Conservation (phyloP, 768 basidiomycete species). For the Serendipita sp. region DNA sequence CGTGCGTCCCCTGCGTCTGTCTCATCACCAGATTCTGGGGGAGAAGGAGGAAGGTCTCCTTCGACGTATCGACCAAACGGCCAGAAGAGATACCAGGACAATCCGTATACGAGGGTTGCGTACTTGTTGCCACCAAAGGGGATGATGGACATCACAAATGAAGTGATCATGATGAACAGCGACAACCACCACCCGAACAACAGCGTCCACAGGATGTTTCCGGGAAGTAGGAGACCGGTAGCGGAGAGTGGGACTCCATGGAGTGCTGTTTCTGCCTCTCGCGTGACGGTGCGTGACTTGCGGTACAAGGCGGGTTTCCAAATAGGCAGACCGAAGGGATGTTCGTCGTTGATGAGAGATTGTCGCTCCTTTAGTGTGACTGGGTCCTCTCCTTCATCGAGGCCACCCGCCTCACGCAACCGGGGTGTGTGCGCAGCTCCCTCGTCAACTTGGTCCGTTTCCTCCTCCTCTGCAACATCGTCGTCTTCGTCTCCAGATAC, state of each 20-base stretch:
- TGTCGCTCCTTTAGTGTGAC: slow-evolving; percentile 91
- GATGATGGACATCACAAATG: slow-evolving; percentile 50
- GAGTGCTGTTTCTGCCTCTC: slow-evolving; percentile 86
- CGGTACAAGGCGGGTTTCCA: slow-evolving; percentile 99
- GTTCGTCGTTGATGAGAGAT: slow-evolving; percentile 96
- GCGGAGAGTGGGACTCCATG: slow-evolving; percentile 84
- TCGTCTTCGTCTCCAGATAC: slow-evolving; percentile 6
- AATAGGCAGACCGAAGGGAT: slow-evolving; percentile 96
- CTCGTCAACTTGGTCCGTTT: slow-evolving; percentile 7
- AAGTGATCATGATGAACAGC: slow-evolving; percentile 47
- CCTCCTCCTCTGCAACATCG: background rate
- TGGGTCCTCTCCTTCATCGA: slow-evolving; percentile 50
- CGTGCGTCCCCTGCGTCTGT: slow-evolving; percentile 23
- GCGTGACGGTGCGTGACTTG: slow-evolving; percentile 90
- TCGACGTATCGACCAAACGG: slow-evolving; percentile 99
- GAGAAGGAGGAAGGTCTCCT: slow-evolving; percentile 36
- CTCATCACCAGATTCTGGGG: slow-evolving; percentile 20
- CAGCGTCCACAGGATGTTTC: slow-evolving; percentile 84
- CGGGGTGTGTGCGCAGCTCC: slow-evolving; percentile 9
- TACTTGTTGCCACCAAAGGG: slow-evolving; percentile 75
- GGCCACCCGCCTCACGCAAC: background rate
- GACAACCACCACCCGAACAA: slow-evolving; percentile 92
- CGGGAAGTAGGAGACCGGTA: slow-evolving; percentile 68
- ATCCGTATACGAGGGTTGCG: slow-evolving; percentile 69
- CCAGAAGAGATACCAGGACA: slow-evolving; percentile 96